These are phyloP conservation scores for Parathielavia hyrcaniae DNA, from an alignment of 495 filamentous ascomycete genomes.

Conservation along the genomic window DNA sequence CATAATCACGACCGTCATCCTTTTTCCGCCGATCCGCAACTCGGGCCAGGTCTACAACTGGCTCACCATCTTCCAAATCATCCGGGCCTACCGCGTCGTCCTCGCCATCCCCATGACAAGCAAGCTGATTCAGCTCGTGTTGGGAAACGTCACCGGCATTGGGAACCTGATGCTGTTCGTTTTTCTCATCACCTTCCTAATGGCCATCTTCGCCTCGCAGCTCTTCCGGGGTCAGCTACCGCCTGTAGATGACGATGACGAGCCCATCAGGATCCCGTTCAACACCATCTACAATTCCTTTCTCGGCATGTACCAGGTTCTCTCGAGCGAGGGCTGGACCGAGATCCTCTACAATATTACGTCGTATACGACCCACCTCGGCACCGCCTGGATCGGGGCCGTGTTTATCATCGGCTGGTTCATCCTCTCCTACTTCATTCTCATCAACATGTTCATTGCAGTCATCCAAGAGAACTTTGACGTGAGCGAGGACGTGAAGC, in stretches of 20 bases:
- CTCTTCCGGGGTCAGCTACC: conserved; percentile 85
- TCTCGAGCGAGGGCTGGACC: conserved; percentile 99
- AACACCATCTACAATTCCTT: conserved; percentile 90
- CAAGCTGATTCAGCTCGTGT: conserved; percentile 76
- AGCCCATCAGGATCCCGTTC: conserved; percentile 65
- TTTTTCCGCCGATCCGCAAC: conserved; percentile 72
- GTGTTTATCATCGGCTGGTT: conserved; percentile 94
- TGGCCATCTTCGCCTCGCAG: conserved; percentile 88
- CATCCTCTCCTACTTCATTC: conserved; percentile 89
- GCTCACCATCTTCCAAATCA: conserved; percentile 87
- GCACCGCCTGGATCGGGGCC: conserved; percentile 89
- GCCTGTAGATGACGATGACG: conserved; percentile 46
- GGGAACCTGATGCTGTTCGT: conserved; percentile 93
- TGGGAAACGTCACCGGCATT: conserved; percentile 88
- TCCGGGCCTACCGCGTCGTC: conserved; percentile 88
- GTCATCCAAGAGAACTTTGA: conserved; percentile 99
- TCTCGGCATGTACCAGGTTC: conserved; percentile 93
- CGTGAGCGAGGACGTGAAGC: conserved; percentile 98
- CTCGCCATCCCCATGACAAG: conserved; percentile 79
- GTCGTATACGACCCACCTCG: conserved; percentile 49
- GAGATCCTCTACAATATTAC: conserved; percentile 78
- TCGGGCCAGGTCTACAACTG: conserved; percentile 77
- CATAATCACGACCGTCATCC: conserved; percentile 74
- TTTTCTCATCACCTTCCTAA: conserved; percentile 88
- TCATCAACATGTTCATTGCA: conserved; percentile 99